Base-by-base conservation (phyloP, 2,329 filamentous ascomycete species). In the Xylaria sp. region DNA sequence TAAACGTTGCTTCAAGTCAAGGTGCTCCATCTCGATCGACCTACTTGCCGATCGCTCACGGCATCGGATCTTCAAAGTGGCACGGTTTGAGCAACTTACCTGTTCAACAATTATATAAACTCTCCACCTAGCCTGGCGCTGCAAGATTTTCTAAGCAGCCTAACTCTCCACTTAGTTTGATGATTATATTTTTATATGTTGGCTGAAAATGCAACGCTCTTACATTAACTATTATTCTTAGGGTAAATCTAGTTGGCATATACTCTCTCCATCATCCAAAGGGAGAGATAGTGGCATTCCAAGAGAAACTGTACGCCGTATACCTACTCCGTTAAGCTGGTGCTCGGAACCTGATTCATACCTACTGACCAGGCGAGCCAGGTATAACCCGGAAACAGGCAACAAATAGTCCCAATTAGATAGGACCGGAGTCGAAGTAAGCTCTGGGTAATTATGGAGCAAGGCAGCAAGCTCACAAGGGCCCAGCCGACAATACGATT, bases 391-490 rank as follows among this genome's bases (percentile, higher is more conserved):
- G 3, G 41, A 46, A n/a, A n/a, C 18, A 46, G 41, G 18, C 18
- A 46, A 46, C n/a, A 18, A 46, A 46, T 46, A 18, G 18, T 7
- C 41, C 41, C 18, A 7, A 18, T 13, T 31, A 5, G 7, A 25
- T 13, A 48, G 6, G 39, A 18, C 28, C n/a, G 31, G 12, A 33
- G 28, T 52, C 28, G 28, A 61, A 36, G 58, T 52, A 61, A 54
- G 36, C 23, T 52, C 59, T 41, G 51, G 55, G 55, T 55, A 62
- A 62, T 33, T 63, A 56, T 56, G 52, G 61, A 58, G 39, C 39
- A 46, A 48, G n/a, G 5, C 23, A 46, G 18, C 10, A 25, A 3
- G 4, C 15, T 18, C 2, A 10, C 8, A 46, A 58, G 23, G 39
- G 15, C 13, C 39, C 18, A 58, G 56, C 39, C 31, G 18, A 25